Evolutionary conservation across 1,139 yeast genomes (phyloP).

Genomic region (Debaryomyces sp.): DNA sequence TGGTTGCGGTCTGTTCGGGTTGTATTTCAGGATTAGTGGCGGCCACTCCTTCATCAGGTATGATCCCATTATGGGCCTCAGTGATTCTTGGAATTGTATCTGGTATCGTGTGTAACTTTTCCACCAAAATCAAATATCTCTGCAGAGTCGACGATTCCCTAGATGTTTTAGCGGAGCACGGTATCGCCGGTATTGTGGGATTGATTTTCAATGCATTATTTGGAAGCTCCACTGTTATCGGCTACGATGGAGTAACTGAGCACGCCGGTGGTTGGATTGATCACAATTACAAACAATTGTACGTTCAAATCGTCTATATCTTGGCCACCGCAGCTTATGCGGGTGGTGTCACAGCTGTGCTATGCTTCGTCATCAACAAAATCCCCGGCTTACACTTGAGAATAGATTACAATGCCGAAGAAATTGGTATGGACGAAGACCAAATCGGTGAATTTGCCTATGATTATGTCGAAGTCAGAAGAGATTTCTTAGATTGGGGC

Average conservation of each 20-base stretch:
- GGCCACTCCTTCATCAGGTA: constrained; percentile 93
- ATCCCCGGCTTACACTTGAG: constrained; percentile 85
- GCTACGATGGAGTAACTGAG: constrained; percentile 80
- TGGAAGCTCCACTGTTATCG: constrained; percentile 85
- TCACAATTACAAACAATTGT: constrained; percentile 88
- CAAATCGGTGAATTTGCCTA: constrained; percentile 98
- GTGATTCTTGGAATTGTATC: constrained; percentile 80
- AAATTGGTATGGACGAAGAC: constrained; percentile 90
- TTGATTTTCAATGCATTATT: constrained; percentile 84
- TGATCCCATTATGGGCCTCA: constrained; percentile 90
- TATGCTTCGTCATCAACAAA: constrained; percentile 72
- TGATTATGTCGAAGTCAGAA: constrained; percentile 94
- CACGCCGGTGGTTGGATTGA: constrained; percentile 92
- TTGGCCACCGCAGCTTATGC: constrained; percentile 76
- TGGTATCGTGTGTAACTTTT: constrained; percentile 84
- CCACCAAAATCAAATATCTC: constrained; percentile 85
- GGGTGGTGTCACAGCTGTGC: constrained; percentile 73
- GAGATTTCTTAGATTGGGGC: constrained; percentile 81
- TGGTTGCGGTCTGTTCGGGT: constrained; percentile 95
- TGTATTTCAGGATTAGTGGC: constrained; percentile 94
- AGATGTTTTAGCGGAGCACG: constrained; percentile 98
- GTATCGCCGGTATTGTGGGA: constrained; percentile 92
- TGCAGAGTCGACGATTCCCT: constrained; percentile 86
- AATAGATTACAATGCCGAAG: constrained; percentile 83
- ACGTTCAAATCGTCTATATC: constrained; percentile 84